A percentile compares a stretch with the other conserved stretches of the same genome.
phyloP scores from a whole-genome alignment of 2,329 filamentous ascomycete species.

The Hortaea werneckii region DNA sequence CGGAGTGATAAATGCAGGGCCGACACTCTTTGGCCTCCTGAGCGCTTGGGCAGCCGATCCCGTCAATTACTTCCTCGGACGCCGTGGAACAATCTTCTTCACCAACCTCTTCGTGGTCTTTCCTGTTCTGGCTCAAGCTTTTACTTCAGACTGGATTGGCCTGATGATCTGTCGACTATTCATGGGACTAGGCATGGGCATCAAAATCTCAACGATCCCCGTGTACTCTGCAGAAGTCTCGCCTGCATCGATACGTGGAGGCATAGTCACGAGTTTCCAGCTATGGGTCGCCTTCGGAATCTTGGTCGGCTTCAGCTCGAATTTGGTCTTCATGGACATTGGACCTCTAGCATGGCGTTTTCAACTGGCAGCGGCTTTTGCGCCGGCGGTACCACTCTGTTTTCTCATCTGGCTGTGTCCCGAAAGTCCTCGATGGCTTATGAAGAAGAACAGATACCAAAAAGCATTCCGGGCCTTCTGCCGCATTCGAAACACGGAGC shows the following conservation, averaged over 20 bases:
- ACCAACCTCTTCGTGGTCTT: conserved; percentile 49
- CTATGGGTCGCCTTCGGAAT: conserved; percentile 47
- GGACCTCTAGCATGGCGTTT: conserved; percentile 54
- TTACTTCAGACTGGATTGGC: conserved; percentile 44
- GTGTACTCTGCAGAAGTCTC: conserved; percentile 31
- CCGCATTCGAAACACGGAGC: background rate
- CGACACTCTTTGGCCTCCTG: conserved; percentile 33
- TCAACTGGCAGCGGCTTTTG: conserved; percentile 56
- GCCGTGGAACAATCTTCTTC: conserved; percentile 30
- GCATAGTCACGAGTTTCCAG: conserved; percentile 64
- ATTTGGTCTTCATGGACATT: conserved; percentile 51
- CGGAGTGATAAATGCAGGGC: conserved; percentile 55
- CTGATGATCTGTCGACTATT: conserved; percentile 25
- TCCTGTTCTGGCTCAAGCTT: conserved; percentile 48
- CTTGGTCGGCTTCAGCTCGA: conserved; percentile 56
- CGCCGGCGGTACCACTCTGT: conserved; percentile 26
- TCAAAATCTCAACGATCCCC: conserved; percentile 36
- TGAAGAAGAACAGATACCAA: conserved; percentile 23
- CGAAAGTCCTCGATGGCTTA: conserved; percentile 42
- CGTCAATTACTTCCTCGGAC: conserved; percentile 22
- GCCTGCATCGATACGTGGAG: conserved; percentile 28
- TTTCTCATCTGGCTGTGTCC: conserved; percentile 25
- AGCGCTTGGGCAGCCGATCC: conserved; percentile 32
- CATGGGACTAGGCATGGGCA: conserved; percentile 31
- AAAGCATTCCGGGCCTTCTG: background rate